These are phyloP conservation scores for Kurtzmaniella quercitrusa DNA, from an alignment of 1,139 yeast genomes.

Conservation along the genomic window DNA sequence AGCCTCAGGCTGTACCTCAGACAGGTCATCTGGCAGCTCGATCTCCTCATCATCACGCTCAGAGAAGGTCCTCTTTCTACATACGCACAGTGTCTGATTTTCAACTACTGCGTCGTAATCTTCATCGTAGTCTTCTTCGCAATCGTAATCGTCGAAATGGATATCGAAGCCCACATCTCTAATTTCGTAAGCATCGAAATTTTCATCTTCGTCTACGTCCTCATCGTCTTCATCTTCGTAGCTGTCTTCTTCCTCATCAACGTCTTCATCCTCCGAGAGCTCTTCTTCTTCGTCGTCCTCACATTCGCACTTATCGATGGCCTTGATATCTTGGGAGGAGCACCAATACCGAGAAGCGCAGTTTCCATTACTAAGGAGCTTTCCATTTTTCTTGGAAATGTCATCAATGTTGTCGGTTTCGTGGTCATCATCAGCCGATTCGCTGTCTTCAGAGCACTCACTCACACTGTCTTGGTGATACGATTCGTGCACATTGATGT, in stretches of 20 bases:
- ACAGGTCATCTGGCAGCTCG: constrained; percentile 1
- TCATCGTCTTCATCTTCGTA: background rate
- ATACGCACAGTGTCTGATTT: background rate
- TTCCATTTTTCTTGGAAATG: background rate
- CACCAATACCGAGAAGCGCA: constrained; percentile 1
- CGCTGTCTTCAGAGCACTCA: constrained; percentile 6
- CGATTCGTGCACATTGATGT: background rate
- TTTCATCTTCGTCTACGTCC: constrained; percentile 2
- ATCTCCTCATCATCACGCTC: constrained; percentile 5
- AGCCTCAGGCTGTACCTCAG: no score
- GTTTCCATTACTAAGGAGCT: background rate
- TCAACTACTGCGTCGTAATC: constrained; percentile 4
- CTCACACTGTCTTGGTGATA: constrained; percentile 4
- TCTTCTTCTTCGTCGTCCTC: constrained; percentile 5
- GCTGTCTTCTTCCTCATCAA: constrained; percentile 5
- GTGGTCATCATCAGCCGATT: constrained; percentile 6
- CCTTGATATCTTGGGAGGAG: constrained; percentile 6
- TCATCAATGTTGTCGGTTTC: constrained; percentile 6
- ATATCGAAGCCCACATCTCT: background rate
- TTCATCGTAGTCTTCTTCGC: background rate
- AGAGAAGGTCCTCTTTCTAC: background rate
- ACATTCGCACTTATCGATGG: constrained; percentile 9
- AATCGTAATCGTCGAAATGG: constrained; percentile 3
- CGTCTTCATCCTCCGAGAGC: constrained; percentile 4
- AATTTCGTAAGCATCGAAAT: background rate